A percentile compares a stretch with the other conserved stretches of the same genome.
phyloP scores from a whole-genome alignment of 192 early-diverging fungal species.

The Rhizophlyctis rosea region DNA sequence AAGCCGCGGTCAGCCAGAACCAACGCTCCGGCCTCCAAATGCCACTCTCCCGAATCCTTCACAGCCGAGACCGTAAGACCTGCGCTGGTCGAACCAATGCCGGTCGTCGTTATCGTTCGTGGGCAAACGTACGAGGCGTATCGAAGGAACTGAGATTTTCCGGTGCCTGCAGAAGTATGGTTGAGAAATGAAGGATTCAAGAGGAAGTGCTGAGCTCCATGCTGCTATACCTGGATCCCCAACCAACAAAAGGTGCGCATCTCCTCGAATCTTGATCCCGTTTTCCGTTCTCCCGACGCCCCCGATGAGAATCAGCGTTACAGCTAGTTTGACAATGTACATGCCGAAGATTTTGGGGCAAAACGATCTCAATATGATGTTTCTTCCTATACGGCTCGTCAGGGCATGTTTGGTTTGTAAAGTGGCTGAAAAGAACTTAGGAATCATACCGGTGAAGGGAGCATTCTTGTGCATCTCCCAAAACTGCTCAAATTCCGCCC shows the following conservation, averaged over 20 bases:
- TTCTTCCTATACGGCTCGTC: conserved; percentile 48
- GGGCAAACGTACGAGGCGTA: conserved; percentile 64
- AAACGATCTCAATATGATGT: conserved; percentile 58
- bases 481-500: conserved; percentile 52
- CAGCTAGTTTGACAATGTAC: conserved; percentile 67
- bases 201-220: too few species aligned
- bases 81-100: conserved; percentile 70
- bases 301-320: conserved; percentile 67
- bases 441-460: conserved; percentile 30
- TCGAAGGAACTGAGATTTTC: conserved; percentile 78
- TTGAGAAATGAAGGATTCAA: too few species aligned
- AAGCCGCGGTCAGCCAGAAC: conserved; percentile 75
- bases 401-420: too few species aligned
- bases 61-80: conserved; percentile 75
- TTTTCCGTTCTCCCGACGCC: conserved; percentile 58
- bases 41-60: conserved; percentile 71
- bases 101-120: conserved; percentile 71
- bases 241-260: conserved; percentile 69
- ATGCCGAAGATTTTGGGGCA: conserved; percentile 71
- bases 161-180: conserved; percentile 40
- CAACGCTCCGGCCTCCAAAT: conserved; percentile 75
- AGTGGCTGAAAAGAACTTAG: too few species aligned
- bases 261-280: conserved; percentile 67
- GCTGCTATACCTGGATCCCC: conserved; percentile 70
- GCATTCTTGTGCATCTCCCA: conserved; percentile 41